Base-by-base conservation (phyloP, 2,329 filamentous ascomycete genomes). In the Microdochium paspali region DNA sequence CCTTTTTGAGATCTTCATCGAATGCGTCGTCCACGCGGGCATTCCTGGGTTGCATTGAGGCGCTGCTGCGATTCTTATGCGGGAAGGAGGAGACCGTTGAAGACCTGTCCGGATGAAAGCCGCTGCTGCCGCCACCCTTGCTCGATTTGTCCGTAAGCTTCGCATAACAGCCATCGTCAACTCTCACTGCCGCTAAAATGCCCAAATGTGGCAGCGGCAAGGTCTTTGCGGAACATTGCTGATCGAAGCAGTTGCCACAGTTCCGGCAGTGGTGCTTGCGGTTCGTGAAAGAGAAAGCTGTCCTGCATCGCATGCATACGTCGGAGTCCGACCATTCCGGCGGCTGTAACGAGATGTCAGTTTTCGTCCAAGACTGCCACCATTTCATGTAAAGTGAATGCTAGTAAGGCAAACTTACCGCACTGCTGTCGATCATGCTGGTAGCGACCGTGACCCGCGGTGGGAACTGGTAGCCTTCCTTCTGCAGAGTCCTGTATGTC, bases 281-380 rank as follows among this genome's bases (percentile, higher is more conserved):
- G 65, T 98, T 98, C 48, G 91, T 98, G 61, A 98, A 96, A 44
- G 89, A 96, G 59, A 98, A 98, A 18, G 89, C 70, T 12, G 91
- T 96, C 56, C 93, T 83, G 65, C 93, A 98, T 62, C 93, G 85
- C 90, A 98, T 96, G 65, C 93, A 98, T 26, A 98, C 91, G 59
- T 98, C 93, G 10, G 91, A 96, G 67, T 98, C 93, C 45, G 84
- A 83, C 93, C 93, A 98, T 68, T 98, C 93, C 0, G 93, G 93
- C 10, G 93, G 93, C 84, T 95, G 57, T 47, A 31, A 49, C n/a
- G 31, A 44, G 49, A 15, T 24, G 49, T 61, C 31, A 58, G 58
- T 49, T 50, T 46, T 12, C 24, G 26, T 24, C 30, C 32, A n/a
- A 21, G 10, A 28, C 15, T 18, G 32, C 4, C 47, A 28, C n/a